These are phyloP conservation scores for Chlorencoelia australis DNA, from an alignment of 2,329 filamentous ascomycete genomes.

Conservation along the genomic window DNA sequence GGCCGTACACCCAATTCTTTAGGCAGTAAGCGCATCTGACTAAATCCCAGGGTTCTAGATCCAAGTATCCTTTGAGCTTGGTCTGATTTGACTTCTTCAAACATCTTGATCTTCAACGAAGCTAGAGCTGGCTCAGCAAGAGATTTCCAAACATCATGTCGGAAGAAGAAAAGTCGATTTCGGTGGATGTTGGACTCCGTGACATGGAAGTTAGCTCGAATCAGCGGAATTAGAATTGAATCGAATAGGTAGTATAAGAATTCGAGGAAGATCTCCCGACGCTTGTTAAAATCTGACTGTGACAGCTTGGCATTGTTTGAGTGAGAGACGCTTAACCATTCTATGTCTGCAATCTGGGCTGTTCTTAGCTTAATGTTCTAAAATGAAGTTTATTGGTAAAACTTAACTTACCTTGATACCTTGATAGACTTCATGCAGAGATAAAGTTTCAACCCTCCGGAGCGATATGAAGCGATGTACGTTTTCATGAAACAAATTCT, in stretches of 20 bases:
- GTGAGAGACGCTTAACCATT: slow-evolving; percentile 59
- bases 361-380: slow-evolving; percentile 2
- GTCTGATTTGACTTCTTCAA: slow-evolving; percentile 60
- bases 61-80: slow-evolving; percentile 48
- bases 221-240: slow-evolving; percentile 76
- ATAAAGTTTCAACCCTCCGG: slow-evolving; percentile 71
- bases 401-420: slow-evolving; percentile 53
- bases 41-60: slow-evolving; percentile 60
- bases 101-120: slow-evolving; percentile 59
- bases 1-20: slow-evolving; percentile 69
- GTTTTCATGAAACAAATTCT: slow-evolving; percentile 47
- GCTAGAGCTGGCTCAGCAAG: slow-evolving; percentile 64
- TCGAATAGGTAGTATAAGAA: slow-evolving; percentile 91
- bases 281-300: slow-evolving; percentile 62
- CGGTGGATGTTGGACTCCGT: slow-evolving; percentile 79
- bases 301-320: slow-evolving; percentile 47
- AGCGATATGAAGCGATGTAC: slow-evolving; percentile 71
- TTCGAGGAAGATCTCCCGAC: slow-evolving; percentile 69
- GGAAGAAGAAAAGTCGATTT: slow-evolving; percentile 83
- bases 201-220: slow-evolving; percentile 84
- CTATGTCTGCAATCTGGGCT: slow-evolving; percentile 52
- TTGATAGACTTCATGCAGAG: slow-evolving; percentile 68
- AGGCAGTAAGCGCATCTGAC: slow-evolving; percentile 70
- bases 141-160: slow-evolving; percentile 81
- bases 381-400: background rate